Base-by-base conservation (phyloP, 495 filamentous ascomycete species). In the Staphylotrichum longicolle region DNA sequence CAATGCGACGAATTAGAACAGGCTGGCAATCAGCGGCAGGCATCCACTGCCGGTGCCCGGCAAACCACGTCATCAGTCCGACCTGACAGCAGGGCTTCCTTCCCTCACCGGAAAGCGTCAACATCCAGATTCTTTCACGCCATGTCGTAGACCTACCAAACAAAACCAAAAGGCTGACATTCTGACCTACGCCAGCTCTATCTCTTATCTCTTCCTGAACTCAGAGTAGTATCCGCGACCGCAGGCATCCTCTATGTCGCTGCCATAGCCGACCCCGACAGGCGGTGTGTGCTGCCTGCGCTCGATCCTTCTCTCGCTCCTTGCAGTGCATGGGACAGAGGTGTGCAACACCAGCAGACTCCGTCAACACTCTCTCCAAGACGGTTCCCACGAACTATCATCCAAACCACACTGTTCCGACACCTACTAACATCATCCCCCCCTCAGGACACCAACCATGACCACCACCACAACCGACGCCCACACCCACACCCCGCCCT, bases 401-500 rank as follows among this genome's bases (percentile, higher is more conserved):
- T 27, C 20, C 20, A 27, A 27, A 27, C 20, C 20, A 27, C 20
- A 27, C 20, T 27, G 20, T 27, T 27, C 37, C 37, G 37, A 6
- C 10, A 39, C 4, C 20, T 4, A 27, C 52, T 44, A 44, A 42
- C 37, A 14, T 33, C 49, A 0, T 11, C 52, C 35, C 35, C n/a
- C 5, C 7, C 35, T 41, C 15, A 39, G n/a, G 10, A 2, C 40
- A 41, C 14, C 3, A 40, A 50, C 54, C 62, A 71, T 68, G 66
- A 50, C 66, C 46, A 60, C 61, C 37, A 32, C 42, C 41, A 48
- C 62, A 39, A 51, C 63, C 7, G 74, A 78, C 55, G 77, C 71
- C 46, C 78, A 81, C 61, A 79, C 72, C 46, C 74, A 70, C 54
- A 73, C 71, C 40, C 60, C 71, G 0, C 63, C 68, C 55, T 81